Conservation (phyloP, 305 asterid genomes). For the Fraxinus dipetala region DNA sequence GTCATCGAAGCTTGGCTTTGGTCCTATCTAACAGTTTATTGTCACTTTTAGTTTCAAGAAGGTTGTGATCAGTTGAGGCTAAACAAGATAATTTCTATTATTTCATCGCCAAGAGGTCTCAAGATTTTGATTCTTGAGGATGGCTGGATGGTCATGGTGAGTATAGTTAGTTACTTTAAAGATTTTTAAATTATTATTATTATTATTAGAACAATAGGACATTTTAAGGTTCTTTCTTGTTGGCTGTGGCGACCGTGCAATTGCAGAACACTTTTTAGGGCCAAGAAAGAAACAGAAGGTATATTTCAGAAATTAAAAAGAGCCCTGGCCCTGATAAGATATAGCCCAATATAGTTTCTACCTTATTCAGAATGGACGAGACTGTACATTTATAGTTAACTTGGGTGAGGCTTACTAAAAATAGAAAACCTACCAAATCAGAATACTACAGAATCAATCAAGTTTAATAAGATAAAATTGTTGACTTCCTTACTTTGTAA, state of each 20-base stretch:
- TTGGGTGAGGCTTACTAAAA: not conserved
- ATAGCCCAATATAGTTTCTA: not conserved
- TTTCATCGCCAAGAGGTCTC: not conserved
- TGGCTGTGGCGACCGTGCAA: not conserved
- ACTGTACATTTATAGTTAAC: not conserved
- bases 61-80: not conserved
- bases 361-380: not conserved
- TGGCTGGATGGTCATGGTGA: not conserved
- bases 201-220: not conserved
- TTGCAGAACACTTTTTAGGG: not conserved
- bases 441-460: not conserved
- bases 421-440: not conserved
- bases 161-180: not conserved
- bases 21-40: not conserved
- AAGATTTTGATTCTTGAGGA: not conserved
- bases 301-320: not conserved
- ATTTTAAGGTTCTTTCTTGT: not conserved
- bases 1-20: not conserved
- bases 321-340: not conserved
- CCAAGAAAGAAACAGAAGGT: not conserved
- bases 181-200: not conserved
- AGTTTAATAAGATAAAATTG: not conserved
- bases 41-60: not conserved
- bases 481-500: not conserved
- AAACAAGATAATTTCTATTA: not conserved